Evolutionary conservation across 2,329 filamentous ascomycete genomes (phyloP).

Genomic region (Cladophialophora exuberans): DNA sequence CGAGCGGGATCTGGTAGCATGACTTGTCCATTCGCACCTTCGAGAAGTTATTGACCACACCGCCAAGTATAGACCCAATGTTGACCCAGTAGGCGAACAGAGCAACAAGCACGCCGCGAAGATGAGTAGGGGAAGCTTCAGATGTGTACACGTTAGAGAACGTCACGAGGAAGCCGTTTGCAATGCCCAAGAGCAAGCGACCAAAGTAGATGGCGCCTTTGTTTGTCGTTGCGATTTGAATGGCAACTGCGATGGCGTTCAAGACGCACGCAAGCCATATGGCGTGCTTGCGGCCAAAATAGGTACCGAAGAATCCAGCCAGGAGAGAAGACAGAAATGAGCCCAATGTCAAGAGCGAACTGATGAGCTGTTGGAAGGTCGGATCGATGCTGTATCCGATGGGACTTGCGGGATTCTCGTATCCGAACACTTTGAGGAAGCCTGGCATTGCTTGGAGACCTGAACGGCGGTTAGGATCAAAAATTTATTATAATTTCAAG

Average conservation of each 20-base stretch:
- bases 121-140: slow-evolving; percentile 53
- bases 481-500: no score
- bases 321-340: slow-evolving; percentile 47
- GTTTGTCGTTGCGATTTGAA: slow-evolving; percentile 60
- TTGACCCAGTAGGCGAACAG: slow-evolving; percentile 44
- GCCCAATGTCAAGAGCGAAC: slow-evolving; percentile 50
- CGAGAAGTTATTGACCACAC: slow-evolving; percentile 34
- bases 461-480: neutral
- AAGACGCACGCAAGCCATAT: slow-evolving; percentile 53
- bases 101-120: slow-evolving; percentile 53
- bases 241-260: slow-evolving; percentile 55
- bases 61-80: slow-evolving; percentile 30
- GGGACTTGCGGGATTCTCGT: slow-evolving; percentile 27
- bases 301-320: slow-evolving; percentile 16
- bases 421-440: slow-evolving; percentile 34
- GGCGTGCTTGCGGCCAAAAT: slow-evolving; percentile 48
- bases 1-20: slow-evolving; percentile 35
- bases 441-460: slow-evolving; percentile 21
- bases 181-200: slow-evolving; percentile 56
- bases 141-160: slow-evolving; percentile 55
- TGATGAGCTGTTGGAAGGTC: slow-evolving; percentile 49
- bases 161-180: slow-evolving; percentile 51
- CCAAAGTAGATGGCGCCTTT: slow-evolving; percentile 60
- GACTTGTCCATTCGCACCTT: slow-evolving; percentile 38
- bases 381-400: slow-evolving; percentile 41